Percentiles rank a stretch among this genome's conserved stretches.
Evolutionary conservation across 805 yeast genomes (phyloP).

Genomic region (Wickerhamomyces kurtzmanii): DNA sequence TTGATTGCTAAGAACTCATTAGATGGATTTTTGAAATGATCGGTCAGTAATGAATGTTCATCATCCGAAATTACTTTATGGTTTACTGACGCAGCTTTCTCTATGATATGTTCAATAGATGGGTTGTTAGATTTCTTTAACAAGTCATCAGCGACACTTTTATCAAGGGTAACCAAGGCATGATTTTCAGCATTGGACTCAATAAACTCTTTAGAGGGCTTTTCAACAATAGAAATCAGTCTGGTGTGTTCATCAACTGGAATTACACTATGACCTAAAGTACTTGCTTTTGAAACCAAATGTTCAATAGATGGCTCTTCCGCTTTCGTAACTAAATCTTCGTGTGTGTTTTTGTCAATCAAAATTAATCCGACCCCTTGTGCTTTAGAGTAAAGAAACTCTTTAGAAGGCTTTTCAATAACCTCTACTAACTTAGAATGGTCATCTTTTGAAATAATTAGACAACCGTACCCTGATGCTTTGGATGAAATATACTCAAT

Average conservation of each 20-base stretch:
- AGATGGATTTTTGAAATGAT: conserved; percentile 14
- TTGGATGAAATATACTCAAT: too few species aligned
- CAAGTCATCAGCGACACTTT: too few species aligned
- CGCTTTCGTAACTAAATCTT: too few species aligned
- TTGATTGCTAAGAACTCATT: conserved; percentile 8
- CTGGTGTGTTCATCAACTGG: conserved; percentile 13
- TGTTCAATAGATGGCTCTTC: conserved; percentile 16
- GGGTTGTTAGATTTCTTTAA: too few species aligned
- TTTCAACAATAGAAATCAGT: conserved; percentile 9
- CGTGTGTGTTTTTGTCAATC: too few species aligned
- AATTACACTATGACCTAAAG: conserved; percentile 14
- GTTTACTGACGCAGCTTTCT: conserved; percentile 13
- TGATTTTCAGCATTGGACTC: conserved; percentile 13
- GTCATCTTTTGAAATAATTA: too few species aligned
- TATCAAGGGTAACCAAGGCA: not conserved
- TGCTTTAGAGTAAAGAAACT: too few species aligned
- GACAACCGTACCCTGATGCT: too few species aligned
- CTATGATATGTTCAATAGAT: conserved; percentile 18
- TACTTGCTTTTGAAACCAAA: conserved; percentile 10
- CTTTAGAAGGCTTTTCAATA: too few species aligned
- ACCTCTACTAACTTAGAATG: too few species aligned
- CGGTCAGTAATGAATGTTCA: conserved; percentile 5
- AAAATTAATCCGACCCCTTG: too few species aligned
- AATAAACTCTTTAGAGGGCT: conserved; percentile 15
- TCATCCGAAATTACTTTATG: conserved; percentile 6